These are phyloP conservation scores for Iberis pinnata DNA, from an alignment of 345 rosid genomes.

Conservation along the genomic window DNA sequence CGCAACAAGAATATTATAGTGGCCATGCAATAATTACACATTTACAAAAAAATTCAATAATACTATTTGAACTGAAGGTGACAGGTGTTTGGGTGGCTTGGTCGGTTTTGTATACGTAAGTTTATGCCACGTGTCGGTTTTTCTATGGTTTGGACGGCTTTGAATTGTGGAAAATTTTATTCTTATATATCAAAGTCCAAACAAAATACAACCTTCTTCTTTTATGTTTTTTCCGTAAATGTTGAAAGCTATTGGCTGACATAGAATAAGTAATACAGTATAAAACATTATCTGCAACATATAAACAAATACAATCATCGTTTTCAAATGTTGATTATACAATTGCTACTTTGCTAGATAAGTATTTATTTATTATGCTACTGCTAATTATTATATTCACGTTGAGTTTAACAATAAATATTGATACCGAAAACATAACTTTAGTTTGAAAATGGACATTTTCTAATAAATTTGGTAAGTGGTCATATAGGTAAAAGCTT, in stretches of 20 bases:
- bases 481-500: too few relatives aligned
- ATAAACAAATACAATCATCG: too few relatives aligned
- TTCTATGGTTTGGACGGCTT: conserved; percentile 30
- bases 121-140: conserved; percentile 15
- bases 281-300: too few relatives aligned
- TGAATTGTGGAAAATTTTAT: conserved; percentile 2
- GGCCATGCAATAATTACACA: conserved; percentile 14
- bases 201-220: conserved; percentile 13
- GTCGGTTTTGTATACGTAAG: conserved; percentile 27
- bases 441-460: too few relatives aligned
- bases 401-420: too few relatives aligned
- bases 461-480: too few relatives aligned
- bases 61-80: conserved; percentile 18
- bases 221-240: neutral
- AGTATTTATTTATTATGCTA: too few relatives aligned
- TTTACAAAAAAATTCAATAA: conserved; percentile 2
- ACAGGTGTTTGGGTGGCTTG: conserved; percentile 34
- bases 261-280: too few relatives aligned
- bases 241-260: neutral
- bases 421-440: too few relatives aligned
- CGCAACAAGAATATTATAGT: conserved; percentile 30
- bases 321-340: too few relatives aligned
- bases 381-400: too few relatives aligned
- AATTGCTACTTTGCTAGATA: too few relatives aligned
- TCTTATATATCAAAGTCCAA: conserved; percentile 21